phyloP scores from a whole-genome alignment of 2,329 filamentous ascomycete species.

The Arthrobotrys conoides region DNA sequence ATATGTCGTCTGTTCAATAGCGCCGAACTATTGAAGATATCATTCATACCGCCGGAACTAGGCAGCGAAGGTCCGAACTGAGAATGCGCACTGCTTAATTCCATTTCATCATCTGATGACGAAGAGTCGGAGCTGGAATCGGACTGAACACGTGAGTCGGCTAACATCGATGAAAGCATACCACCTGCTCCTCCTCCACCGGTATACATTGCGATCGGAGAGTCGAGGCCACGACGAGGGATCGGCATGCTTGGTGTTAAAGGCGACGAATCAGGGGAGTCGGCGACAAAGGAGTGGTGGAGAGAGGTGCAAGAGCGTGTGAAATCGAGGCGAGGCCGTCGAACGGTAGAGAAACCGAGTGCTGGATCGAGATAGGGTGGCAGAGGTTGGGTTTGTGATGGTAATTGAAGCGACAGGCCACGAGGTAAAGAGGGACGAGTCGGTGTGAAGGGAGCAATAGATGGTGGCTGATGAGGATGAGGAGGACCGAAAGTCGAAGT shows the following conservation, averaged over 20 bases:
- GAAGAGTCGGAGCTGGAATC: constrained; percentile 47
- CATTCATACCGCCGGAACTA: constrained; percentile 52
- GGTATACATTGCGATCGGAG: constrained; percentile 56
- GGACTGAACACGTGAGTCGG: constrained; percentile 50
- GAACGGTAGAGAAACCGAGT: constrained; percentile 56
- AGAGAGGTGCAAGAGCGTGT: constrained; percentile 54
- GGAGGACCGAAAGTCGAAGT: constrained; percentile 1
- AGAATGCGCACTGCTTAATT: constrained; percentile 65
- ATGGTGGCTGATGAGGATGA: constrained; percentile 11
- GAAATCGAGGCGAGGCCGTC: constrained; percentile 57
- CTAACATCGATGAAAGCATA: constrained; percentile 49
- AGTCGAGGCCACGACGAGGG: constrained; percentile 57
- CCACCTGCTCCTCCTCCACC: constrained; percentile 40
- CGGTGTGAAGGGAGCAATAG: constrained; percentile 42
- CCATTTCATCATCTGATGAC: constrained; percentile 72
- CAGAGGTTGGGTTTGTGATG: constrained; percentile 47
- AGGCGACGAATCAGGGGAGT: constrained; percentile 57
- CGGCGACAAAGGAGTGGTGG: constrained; percentile 52
- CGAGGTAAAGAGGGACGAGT: constrained; percentile 53
- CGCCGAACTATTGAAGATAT: constrained; percentile 62
- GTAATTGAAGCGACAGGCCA: constrained; percentile 53
- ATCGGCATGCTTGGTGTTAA: constrained; percentile 58
- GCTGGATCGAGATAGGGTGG: constrained; percentile 55
- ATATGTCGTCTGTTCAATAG: constrained; percentile 63
- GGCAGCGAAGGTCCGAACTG: constrained; percentile 59